Base-by-base conservation (phyloP, 106 monocot species). In the Dendrobium catenatum region DNA sequence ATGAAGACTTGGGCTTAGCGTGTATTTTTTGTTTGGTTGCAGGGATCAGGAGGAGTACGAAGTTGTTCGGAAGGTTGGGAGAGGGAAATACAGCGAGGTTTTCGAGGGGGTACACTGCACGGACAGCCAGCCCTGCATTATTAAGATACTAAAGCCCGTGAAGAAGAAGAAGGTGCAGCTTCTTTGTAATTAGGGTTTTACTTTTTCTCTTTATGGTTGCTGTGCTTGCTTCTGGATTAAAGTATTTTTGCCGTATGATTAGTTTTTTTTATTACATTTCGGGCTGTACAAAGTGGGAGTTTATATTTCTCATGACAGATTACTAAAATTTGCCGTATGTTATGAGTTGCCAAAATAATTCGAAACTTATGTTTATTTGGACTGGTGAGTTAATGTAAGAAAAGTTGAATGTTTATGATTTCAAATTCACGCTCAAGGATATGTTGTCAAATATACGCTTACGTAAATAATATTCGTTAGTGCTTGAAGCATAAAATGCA, bases 31-130 rank as follows among this genome's bases (percentile, higher is more conserved):
- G 58, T n/a, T 54, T 27, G 66, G 47, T 78, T 29, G 77, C 79
- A 98, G 97, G 85, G 91, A 93, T 43, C 97, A 98, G 85, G 97
- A 94, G 68, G 91, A 90, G 55, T 98, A 94, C 41, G 97, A 98
- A 85, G 92, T 98, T 47, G 92, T 94, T 77, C 77, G 78, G 83
- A 72, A 56, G 46, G 83, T 83, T 40, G 78, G 83, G 55, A 83
- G 77, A 43, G 78, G 83, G 72, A 78, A 83, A 72, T 83, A 76
- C 88, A 89, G 87, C 56, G 83, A 83, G 72, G 83, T 73, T 56
- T 83, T 83, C 51, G 77, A 83, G 67, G 78, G 79, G 27, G 83
- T 79, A 18, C 83, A 83, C 73, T 78, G 46, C 56, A 72, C 78
- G 16, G 44, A 78, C 51, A 47, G 29, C 33, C 79, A 83, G 58